Evolutionary conservation across 129 eudicot genomes (phyloP), one percentile per base, ranked within the genome.

Genomic region (Helichrysum umbraculigerum): DNA sequence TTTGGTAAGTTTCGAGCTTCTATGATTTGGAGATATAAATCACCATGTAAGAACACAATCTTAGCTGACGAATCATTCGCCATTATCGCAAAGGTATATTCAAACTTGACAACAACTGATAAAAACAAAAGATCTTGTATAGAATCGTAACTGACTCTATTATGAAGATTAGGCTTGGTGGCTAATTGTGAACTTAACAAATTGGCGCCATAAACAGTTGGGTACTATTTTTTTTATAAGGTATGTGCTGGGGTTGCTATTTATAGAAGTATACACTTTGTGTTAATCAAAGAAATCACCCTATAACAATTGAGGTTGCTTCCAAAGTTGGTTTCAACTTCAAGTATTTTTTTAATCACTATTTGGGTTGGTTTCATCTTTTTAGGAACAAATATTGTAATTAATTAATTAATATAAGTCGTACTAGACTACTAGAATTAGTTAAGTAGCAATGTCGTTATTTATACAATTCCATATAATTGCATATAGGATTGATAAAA

Each of bases 1-100:
- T 94, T 88, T 0, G 97, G 98, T 25, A 94, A 28, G 52, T 75
- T 54, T 32, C 85, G 86, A 6, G 98, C 98, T 72, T 87, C 88
- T 7, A 87, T 80, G 7, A 94, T 86, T 20, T 82, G 76, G 15
- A 94, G 81, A 41, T 87, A 77, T 17, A 94, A 78, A 81, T 94
- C 97, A 6, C 98, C 98, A 75, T 94, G 97, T 63, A 94, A 74
- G 80, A 78, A 81, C 19, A 84, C 70, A 52, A 80, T 15, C 39
- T 84, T 70, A 33, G 87, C 76, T 12, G 81, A 68, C 9, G 83
- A 52, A 60, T 76, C 74, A 16, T 76, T 84, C 39, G 83, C 58
- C 89, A 82, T 89, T 72, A 32, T 67, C 42, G 79, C 65, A 57
- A 68, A 71, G 50, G 32, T 56, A 51, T 54, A 17, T 17, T 66